Percentiles rank a stretch among this genome's conserved stretches.
phyloP scores from a whole-genome alignment of 169 alveolate genomes.

The Babesia gibsoni region DNA sequence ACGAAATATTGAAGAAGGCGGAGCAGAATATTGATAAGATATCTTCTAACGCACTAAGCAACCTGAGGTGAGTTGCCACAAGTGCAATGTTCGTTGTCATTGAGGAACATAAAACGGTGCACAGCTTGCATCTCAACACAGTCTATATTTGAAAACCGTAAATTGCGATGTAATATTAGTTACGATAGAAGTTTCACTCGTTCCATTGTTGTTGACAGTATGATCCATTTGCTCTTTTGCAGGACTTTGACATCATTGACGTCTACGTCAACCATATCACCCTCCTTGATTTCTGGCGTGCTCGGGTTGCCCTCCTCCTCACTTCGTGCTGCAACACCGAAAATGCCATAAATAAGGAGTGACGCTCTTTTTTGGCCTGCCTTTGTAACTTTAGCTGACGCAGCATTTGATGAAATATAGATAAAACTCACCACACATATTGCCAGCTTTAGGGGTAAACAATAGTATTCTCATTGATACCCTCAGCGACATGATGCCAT shows the following conservation, averaged over 20 bases:
- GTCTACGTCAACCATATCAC: constrained; percentile 11
- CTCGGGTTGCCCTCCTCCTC: neutral
- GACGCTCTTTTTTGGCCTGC: constrained; percentile 40
- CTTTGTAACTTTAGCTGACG: constrained; percentile 40
- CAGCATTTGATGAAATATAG: neutral
- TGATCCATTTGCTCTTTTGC: constrained; percentile 52
- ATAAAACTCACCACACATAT: neutral
- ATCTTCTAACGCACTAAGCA: constrained; percentile 11
- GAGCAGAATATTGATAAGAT: constrained; percentile 3
- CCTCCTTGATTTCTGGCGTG: neutral
- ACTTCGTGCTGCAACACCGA: constrained; percentile 39
- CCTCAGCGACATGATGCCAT: constrained; percentile 38
- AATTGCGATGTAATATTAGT: too few species aligned
- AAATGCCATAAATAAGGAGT: constrained; percentile 53
- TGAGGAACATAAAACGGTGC: too few species aligned
- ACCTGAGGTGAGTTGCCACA: constrained; percentile 2
- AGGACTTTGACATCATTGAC: constrained; percentile 37
- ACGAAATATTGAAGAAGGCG: neutral
- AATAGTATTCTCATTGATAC: constrained; percentile 36
- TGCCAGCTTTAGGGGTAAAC: constrained; percentile 34
- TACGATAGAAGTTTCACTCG: constrained; percentile 11
- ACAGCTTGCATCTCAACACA: too few species aligned
- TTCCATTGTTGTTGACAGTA: constrained; percentile 37
- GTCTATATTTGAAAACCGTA: too few species aligned
- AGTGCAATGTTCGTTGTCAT: too few species aligned